Evolutionary conservation across 352 stramenopile species (phyloP).

Genomic region (Pythium aristosporum): DNA sequence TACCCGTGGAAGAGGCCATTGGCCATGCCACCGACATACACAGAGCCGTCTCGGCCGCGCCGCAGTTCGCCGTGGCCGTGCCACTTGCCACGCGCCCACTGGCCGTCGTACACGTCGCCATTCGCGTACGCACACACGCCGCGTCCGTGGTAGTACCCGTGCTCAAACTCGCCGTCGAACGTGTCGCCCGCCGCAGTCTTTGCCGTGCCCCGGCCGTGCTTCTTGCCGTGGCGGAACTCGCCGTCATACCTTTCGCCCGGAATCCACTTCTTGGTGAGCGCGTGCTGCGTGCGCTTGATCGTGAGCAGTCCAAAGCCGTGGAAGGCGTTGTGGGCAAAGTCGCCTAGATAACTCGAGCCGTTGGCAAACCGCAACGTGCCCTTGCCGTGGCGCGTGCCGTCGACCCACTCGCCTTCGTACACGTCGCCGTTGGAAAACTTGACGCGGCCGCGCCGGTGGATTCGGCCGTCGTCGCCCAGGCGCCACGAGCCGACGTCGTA

Average conservation of each 20-base stretch:
- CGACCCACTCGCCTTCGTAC: constrained; percentile 86
- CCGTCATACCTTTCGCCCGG: constrained; percentile 66
- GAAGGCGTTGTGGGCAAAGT: constrained; percentile 55
- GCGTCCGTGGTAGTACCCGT: constrained; percentile 52
- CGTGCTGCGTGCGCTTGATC: constrained; percentile 51
- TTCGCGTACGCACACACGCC: constrained; percentile 58
- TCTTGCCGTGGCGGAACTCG: constrained; percentile 48
- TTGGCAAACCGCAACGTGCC: constrained; percentile 51
- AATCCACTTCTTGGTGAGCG: constrained; percentile 63
- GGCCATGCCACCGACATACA: constrained; percentile 55
- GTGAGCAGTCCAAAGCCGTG: constrained; percentile 63
- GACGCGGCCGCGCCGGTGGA: constrained; percentile 67
- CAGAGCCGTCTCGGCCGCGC: constrained; percentile 40
- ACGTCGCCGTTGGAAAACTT: constrained; percentile 75
- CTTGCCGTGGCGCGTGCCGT: constrained; percentile 72
- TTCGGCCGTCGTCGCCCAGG: constrained; percentile 65
- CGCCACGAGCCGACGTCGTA: constrained; percentile 73
- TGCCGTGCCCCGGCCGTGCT: constrained; percentile 51
- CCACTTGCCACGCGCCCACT: constrained; percentile 59
- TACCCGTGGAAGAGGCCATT: constrained; percentile 59
- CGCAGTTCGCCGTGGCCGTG: constrained; percentile 54
- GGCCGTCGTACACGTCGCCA: constrained; percentile 68
- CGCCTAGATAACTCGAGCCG: constrained; percentile 42
- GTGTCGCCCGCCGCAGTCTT: constrained; percentile 38
- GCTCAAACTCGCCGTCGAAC: constrained; percentile 56